These are phyloP conservation scores for Alternaria metachromatica DNA, from an alignment of 2,329 filamentous ascomycete species.

Conservation along the genomic window DNA sequence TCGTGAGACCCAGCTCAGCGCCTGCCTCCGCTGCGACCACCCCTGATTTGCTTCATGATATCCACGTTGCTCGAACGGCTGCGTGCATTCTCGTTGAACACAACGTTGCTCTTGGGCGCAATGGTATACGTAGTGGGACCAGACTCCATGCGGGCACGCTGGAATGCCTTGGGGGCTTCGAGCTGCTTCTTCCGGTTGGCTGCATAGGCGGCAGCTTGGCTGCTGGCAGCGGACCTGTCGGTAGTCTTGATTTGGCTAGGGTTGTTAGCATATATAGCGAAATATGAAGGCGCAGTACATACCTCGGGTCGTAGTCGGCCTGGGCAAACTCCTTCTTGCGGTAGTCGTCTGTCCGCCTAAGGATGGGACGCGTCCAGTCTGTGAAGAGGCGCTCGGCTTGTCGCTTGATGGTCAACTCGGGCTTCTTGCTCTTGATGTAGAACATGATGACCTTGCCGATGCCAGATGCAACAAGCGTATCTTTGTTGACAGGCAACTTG, in stretches of 20 bases:
- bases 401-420: conserved; percentile 87
- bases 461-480: conserved; percentile 85
- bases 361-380: conserved; percentile 93
- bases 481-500: conserved; percentile 87
- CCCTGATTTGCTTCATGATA: conserved; percentile 41
- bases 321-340: conserved; percentile 78
- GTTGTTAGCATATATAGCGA: conserved; percentile 21
- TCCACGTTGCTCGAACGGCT: conserved; percentile 34
- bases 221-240: conserved; percentile 29
- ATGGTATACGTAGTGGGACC: conserved; percentile 68
- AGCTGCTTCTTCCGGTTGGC: conserved; percentile 56
- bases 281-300: conserved; percentile 27
- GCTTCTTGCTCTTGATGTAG: conserved; percentile 93
- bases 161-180: conserved; percentile 60
- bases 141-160: conserved; percentile 65
- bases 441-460: conserved; percentile 97
- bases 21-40: conserved; percentile 32
- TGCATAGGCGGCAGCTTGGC: conserved; percentile 43
- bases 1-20: conserved; percentile 12
- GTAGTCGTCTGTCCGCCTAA: conserved; percentile 93
- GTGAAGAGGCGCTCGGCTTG: conserved; percentile 91
- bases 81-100: conserved; percentile 40
- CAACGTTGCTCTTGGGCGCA: conserved; percentile 64
- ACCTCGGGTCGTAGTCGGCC: conserved; percentile 66
- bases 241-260: conserved; percentile 20